These are phyloP conservation scores for Solanum hybrid DNA, from an alignment of 305 asterid genomes.

Conservation along the genomic window DNA sequence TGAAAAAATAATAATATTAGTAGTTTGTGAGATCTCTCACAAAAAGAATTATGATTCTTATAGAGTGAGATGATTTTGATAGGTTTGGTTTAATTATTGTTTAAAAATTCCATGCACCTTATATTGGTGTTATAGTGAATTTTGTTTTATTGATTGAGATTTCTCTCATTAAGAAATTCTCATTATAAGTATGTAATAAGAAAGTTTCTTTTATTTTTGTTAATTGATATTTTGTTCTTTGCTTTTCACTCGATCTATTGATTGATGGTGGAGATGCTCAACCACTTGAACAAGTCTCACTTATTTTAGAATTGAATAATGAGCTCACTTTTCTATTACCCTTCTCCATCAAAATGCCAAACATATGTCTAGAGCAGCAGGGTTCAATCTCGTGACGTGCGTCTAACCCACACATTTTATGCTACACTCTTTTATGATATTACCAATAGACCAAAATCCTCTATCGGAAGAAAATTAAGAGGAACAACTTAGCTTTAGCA, in stretches of 20 bases:
- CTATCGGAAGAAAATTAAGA: accelerated
- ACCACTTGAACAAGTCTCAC: neutral
- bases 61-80: neutral
- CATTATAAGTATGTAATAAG: neutral
- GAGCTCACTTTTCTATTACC: accelerated
- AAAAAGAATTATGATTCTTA: neutral
- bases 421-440: neutral
- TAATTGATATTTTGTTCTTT: neutral
- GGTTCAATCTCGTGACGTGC: neutral
- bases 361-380: neutral
- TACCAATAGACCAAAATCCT: too few species aligned
- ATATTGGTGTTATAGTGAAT: neutral
- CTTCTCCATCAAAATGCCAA: neutral
- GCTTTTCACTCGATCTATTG: accelerated
- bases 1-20: neutral
- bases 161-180: neutral
- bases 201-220: neutral
- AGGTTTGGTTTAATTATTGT: neutral
- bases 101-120: neutral
- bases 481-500: neutral
- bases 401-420: neutral
- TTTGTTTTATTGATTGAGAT: neutral
- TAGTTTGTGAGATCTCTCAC: neutral
- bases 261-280: neutral
- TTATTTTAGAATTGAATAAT: neutral